Evolutionary conservation across 345 rosid species (phyloP), one percentile per base, ranked within the genome.

Genomic region (Cardamine occulta): DNA sequence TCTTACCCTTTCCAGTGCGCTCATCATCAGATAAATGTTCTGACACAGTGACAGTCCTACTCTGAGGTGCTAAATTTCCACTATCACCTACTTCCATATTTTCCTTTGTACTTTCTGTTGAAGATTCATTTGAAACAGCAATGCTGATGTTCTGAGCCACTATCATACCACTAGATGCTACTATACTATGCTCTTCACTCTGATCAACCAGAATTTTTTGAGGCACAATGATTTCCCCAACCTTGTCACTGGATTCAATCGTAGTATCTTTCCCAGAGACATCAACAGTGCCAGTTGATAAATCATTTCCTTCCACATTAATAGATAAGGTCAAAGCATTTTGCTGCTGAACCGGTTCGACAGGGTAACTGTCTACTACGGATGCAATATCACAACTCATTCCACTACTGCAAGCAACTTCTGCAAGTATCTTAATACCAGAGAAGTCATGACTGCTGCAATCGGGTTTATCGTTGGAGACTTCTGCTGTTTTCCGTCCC

Each of bases 361-460:
- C 66, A 74, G 32, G 48, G n/a, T 4, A 65, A 54, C 40, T 42
- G 5, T 65, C 82, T 62, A 62, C 70, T 29, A 21, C 42, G 24
- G 44, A 23, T 55, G 69, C 60, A 54, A 64, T 39, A 63, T 76
- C 82, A 77, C 70, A 61, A 64, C 59, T 65, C 56, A 84, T 63
- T 34, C 76, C 61, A 56, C 76, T 72, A 70, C 65, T 68, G 67
- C 89, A 85, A 65, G 88, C 93, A 31, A 78, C 93, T 49, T 78
- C 81, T 13, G 93, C 90, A 70, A 88, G 93, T 19, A 88, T 84
- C 70, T 85, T 78, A 45, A 86, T 86, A 62, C 93, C 93, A 54
- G 86, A 88, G 80, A 88, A 88, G 74, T 85, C 90, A 14, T 81
- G 82, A 10, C 77, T 73, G 6, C 59, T 44, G 32, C 53, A 64